Evolutionary conservation across 805 yeast genomes (phyloP).

Genomic region (Ogataea philodendri): DNA sequence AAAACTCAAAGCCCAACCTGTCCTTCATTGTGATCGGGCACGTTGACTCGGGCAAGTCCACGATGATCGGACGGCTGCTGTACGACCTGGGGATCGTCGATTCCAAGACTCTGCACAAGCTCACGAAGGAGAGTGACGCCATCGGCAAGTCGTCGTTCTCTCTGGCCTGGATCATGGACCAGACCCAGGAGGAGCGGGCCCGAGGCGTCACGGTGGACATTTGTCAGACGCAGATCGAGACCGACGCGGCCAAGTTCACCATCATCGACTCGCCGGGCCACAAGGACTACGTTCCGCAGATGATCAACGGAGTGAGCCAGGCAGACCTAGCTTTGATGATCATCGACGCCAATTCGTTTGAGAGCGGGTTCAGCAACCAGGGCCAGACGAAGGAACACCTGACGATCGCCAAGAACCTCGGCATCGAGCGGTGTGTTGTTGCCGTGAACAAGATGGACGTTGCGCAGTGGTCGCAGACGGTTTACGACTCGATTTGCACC

Average conservation of each 20-base stretch:
- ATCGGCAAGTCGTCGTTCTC: constrained; percentile 79
- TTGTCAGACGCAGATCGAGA: constrained; percentile 65
- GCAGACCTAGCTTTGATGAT: constrained; percentile 75
- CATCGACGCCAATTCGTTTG: constrained; percentile 73
- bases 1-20: constrained; percentile 48
- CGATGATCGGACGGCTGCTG: constrained; percentile 70
- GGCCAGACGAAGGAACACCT: constrained; percentile 84
- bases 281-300: constrained; percentile 77
- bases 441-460: constrained; percentile 73
- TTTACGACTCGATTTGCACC: constrained; percentile 50
- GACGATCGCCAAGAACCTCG: constrained; percentile 61
- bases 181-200: constrained; percentile 68
- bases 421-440: constrained; percentile 58
- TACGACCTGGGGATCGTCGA: constrained; percentile 68
- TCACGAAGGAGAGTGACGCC: constrained; percentile 61
- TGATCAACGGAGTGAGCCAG: constrained; percentile 80
- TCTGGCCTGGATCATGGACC: constrained; percentile 84
- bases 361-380: constrained; percentile 60
- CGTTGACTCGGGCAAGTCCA: constrained; percentile 84
- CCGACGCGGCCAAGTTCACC: constrained; percentile 52
- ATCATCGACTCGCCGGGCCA: constrained; percentile 88
- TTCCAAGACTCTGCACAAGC: constrained; percentile 58
- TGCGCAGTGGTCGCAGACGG: constrained; percentile 51
- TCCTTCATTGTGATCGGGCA: constrained; percentile 84
- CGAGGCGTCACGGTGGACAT: constrained; percentile 82